A percentile compares a stretch with the other conserved stretches of the same genome.
These are phyloP conservation scores for Aspergillus sparsus DNA, from an alignment of 495 filamentous ascomycete genomes.

Conservation along the genomic window DNA sequence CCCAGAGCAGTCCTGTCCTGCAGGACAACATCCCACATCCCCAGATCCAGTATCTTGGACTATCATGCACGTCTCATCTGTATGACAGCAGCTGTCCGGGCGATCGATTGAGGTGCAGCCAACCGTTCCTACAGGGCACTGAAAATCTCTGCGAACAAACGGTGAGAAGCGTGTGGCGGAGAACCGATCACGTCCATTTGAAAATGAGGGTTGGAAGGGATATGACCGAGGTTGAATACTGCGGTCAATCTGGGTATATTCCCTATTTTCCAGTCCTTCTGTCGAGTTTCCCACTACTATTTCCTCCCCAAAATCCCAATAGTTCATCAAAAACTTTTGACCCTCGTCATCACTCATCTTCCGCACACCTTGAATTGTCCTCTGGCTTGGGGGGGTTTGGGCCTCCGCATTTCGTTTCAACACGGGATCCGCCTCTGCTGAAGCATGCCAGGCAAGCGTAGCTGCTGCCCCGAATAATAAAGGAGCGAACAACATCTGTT, in stretches of 20 bases:
- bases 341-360: slow-evolving; percentile 84
- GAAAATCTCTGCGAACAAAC: slow-evolving; percentile 55
- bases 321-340: slow-evolving; percentile 77
- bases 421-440: slow-evolving; percentile 16
- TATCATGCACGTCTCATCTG: slow-evolving; percentile 65
- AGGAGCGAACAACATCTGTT: slow-evolving; percentile 16
- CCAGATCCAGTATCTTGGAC: slow-evolving; percentile 73
- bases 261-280: neutral
- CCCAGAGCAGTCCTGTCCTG: slow-evolving; percentile 67
- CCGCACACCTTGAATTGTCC: slow-evolving; percentile 43
- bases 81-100: slow-evolving; percentile 75
- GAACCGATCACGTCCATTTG: slow-evolving; percentile 27
- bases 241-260: neutral
- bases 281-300: slow-evolving; percentile 12
- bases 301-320: slow-evolving; percentile 55
- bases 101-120: slow-evolving; percentile 68
- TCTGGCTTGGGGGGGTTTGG: slow-evolving; percentile 20
- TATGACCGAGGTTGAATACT: slow-evolving; percentile 27
- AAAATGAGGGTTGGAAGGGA: slow-evolving; percentile 42
- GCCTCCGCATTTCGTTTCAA: slow-evolving; percentile 32
- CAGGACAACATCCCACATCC: slow-evolving; percentile 82
- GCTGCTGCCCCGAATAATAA: slow-evolving; percentile 12
- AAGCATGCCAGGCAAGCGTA: slow-evolving; percentile 14
- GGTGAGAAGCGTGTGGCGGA: slow-evolving; percentile 25
- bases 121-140: slow-evolving; percentile 71